phyloP scores from a whole-genome alignment of 228 moss, liverwort and hornwort species.

The Sphagnum fallax region DNA sequence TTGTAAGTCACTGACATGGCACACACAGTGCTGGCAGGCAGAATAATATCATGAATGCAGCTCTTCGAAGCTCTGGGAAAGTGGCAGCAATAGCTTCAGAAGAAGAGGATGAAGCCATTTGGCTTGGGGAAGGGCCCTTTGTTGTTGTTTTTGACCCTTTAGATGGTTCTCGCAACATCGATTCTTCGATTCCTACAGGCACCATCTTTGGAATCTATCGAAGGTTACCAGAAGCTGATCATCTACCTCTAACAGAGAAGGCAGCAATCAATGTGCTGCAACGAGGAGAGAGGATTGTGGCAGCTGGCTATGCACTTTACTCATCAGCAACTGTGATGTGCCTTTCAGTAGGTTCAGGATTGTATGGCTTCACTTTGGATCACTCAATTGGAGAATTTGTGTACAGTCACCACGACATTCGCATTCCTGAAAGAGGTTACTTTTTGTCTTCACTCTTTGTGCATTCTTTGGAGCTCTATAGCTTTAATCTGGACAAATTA shows the following conservation, averaged over 20 bases:
- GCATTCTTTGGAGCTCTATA: background rate
- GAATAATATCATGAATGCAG: constrained; percentile 88
- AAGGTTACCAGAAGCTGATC: constrained; percentile 35
- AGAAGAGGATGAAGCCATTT: constrained; percentile 76
- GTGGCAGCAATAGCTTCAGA: constrained; percentile 90
- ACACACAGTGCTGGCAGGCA: constrained; percentile 79
- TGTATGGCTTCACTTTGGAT: constrained; percentile 84
- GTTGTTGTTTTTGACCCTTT: constrained; percentile 90
- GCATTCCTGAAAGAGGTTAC: constrained; percentile 84
- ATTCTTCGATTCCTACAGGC: constrained; percentile 93
- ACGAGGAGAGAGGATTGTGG: constrained; percentile 67
- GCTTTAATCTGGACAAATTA: no score
- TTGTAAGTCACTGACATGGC: constrained; percentile 13
- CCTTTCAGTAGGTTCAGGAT: constrained; percentile 69
- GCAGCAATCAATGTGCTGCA: constrained; percentile 72
- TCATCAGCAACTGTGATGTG: constrained; percentile 88
- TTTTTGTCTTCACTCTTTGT: background rate
- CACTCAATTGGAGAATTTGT: constrained; percentile 69
- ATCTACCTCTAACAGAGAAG: constrained; percentile 54
- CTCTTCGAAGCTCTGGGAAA: constrained; percentile 72
- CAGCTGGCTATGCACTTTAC: constrained; percentile 89
- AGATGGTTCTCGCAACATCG: constrained; percentile 96
- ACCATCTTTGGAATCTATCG: constrained; percentile 91
- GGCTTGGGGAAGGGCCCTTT: constrained; percentile 74
- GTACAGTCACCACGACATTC: constrained; percentile 66